These are phyloP conservation scores for Dactylellina parvicollis DNA, from an alignment of 2,329 filamentous ascomycete genomes.

Conservation along the genomic window DNA sequence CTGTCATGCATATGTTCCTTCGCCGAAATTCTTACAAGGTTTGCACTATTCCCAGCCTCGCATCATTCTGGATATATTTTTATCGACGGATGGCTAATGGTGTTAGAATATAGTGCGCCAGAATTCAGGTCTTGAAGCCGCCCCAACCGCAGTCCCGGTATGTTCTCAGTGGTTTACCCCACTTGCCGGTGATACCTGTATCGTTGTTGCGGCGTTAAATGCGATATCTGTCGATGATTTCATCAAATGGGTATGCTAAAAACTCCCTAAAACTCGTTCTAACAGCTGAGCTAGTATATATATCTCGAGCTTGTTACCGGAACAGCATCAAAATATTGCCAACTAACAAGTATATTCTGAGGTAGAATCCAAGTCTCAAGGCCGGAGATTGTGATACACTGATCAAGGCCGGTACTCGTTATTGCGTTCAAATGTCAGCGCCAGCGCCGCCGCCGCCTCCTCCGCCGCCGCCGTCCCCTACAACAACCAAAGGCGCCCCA, in stretches of 20 bases:
- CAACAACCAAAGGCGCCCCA: not conserved
- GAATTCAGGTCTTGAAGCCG: not conserved
- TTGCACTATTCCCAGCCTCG: not conserved
- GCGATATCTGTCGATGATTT: not conserved
- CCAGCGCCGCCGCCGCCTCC: not conserved
- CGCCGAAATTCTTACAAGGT: not conserved
- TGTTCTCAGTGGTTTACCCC: not conserved
- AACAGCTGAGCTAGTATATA: not conserved
- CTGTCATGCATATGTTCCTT: not conserved
- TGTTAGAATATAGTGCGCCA: not conserved
- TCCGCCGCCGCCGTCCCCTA: no score
- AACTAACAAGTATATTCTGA: not conserved
- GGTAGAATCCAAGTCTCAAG: not conserved
- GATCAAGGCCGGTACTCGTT: not conserved
- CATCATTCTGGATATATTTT: not conserved
- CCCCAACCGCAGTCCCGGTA: not conserved
- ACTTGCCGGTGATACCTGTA: not conserved
- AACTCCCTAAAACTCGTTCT: not conserved
- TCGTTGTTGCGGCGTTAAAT: not conserved
- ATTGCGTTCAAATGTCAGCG: not conserved
- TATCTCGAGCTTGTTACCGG: not conserved
- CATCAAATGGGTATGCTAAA: not conserved
- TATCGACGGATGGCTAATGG: not conserved
- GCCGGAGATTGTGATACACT: not conserved
- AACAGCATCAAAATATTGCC: not conserved